Percentiles rank a stretch among this genome's conserved stretches.
Conservation (phyloP, 345 rosid genomes). For the Aquilaria malaccensis region DNA sequence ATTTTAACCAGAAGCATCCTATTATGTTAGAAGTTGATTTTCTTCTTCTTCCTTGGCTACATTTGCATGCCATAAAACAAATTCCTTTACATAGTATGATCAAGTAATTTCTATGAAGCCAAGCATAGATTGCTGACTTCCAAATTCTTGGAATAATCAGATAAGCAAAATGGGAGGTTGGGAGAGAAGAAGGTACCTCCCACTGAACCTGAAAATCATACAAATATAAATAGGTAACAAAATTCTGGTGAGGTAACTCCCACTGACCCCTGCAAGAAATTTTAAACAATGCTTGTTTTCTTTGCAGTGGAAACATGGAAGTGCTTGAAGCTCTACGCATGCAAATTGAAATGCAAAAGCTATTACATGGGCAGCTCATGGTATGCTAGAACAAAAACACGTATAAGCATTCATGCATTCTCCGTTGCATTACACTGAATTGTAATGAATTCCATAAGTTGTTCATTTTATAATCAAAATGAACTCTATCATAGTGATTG, state of each 20-base stretch:
- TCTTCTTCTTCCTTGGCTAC: too few relatives aligned
- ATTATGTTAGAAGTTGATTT: not conserved
- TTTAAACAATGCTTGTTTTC: not conserved
- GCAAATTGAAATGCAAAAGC: conserved; percentile 28
- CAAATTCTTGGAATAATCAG: conserved; percentile 5
- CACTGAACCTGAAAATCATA: not conserved
- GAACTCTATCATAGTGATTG: too few relatives aligned
- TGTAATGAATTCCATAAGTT: too few relatives aligned
- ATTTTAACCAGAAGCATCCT: not conserved
- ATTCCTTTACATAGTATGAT: not conserved
- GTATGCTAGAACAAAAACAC: not conserved
- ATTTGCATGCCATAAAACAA: not conserved
- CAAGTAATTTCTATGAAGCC: not conserved
- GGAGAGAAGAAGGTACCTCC: conserved; percentile 12
- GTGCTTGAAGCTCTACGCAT: conserved; percentile 16
- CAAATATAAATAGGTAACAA: conserved; percentile 6
- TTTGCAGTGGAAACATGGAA: conserved; percentile 11
- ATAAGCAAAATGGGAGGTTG: conserved; percentile 11
- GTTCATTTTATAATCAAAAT: too few relatives aligned
- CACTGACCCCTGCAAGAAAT: not conserved
- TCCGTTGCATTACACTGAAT: too few relatives aligned
- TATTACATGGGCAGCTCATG: conserved; percentile 25
- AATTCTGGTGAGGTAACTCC: not conserved
- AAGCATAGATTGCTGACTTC: not conserved
- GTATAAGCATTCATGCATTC: too few relatives aligned